Base-by-base conservation (phyloP, 192 early-diverging fungal species). In the Backusella liffmaniae region DNA sequence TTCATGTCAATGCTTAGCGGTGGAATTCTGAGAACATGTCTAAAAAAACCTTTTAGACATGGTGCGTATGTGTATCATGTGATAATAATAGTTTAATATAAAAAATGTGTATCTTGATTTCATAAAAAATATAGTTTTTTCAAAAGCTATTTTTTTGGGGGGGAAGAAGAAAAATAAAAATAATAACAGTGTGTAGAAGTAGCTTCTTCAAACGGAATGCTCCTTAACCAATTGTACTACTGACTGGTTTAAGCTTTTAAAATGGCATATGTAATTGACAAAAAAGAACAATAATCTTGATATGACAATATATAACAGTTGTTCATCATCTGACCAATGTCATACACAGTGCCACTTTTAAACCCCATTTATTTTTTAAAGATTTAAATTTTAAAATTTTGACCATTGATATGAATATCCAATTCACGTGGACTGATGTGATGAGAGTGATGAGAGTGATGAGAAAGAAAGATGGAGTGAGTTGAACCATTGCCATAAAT, bases 1-100 rank as follows among this genome's bases (percentile, higher is more conserved):
- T 62, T 62, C 56, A 62, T 62, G 56, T 62, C 56, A 62, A 62
- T 62, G 56, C 56, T 62, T 62, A 62, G 23, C 26, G 56, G n/a
- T 62, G 56, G 56, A 62, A 62, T 26, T 62, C 56, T 62, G 26
- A 12, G 56, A 62, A 62, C 56, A 62, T 62, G 23, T 62, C 56
- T 29, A 62, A n/a, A n/a, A 49, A 29, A 4, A 13, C 3, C 13
- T 59, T 62, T 62, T 62, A 59, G 53, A 62, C 56, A 62, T 62
- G 37, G 37, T 39, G 37, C 12, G 37, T 59, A 10, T 29, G 26
- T 13, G 56, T 29, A 62, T 29, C 56, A 62, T 62, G 26, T 29
- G 56, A 62, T 62, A 62, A 62, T 29, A 12, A 13, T 29, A 29
- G 21, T 10, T 29, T 29, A 29, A 29, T 29, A 29, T 29, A 29